These are phyloP conservation scores for Mycena kentingensis DNA, from an alignment of 768 basidiomycete genomes.

Conservation along the genomic window DNA sequence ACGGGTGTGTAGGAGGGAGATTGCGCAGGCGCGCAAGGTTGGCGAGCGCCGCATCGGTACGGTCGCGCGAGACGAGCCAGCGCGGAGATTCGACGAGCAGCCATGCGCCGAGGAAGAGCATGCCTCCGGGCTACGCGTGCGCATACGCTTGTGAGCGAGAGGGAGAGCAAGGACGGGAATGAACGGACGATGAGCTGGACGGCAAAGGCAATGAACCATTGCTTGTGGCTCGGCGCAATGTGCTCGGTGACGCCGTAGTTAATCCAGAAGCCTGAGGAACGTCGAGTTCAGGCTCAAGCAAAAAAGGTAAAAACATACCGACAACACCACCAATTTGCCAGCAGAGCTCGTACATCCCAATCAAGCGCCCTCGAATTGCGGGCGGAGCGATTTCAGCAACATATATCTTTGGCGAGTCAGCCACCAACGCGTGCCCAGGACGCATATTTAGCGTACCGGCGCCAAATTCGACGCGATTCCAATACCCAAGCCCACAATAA, in stretches of 20 bases:
- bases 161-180: too few relatives aligned
- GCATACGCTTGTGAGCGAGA: background rate
- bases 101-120: slow-evolving; percentile 35
- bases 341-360: slow-evolving; percentile 51
- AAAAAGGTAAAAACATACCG: slow-evolving; percentile 29
- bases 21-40: slow-evolving; percentile 38
- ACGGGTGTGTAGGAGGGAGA: slow-evolving; percentile 32
- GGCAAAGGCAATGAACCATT: slow-evolving; percentile 42
- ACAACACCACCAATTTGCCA: slow-evolving; percentile 51
- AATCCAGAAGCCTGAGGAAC: slow-evolving; percentile 35
- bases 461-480: slow-evolving; percentile 40
- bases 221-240: slow-evolving; percentile 30
- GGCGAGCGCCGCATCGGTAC: slow-evolving; percentile 30
- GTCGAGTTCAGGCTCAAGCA: background rate
- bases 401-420: slow-evolving; percentile 34
- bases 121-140: slow-evolving; percentile 32
- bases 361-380: slow-evolving; percentile 47
- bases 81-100: slow-evolving; percentile 39
- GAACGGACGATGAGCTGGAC: slow-evolving; percentile 40
- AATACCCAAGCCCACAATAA: slow-evolving; percentile 43
- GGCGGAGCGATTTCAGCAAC: slow-evolving; percentile 49
- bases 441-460: slow-evolving; percentile 15
- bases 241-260: slow-evolving; percentile 39
- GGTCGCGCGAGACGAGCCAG: slow-evolving; percentile 41
- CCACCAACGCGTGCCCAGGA: background rate